Evolutionary conservation across 495 filamentous ascomycete genomes (phyloP), one percentile per base, ranked within the genome.

Genomic region (Pseudoneurospora amorphoporcata): DNA sequence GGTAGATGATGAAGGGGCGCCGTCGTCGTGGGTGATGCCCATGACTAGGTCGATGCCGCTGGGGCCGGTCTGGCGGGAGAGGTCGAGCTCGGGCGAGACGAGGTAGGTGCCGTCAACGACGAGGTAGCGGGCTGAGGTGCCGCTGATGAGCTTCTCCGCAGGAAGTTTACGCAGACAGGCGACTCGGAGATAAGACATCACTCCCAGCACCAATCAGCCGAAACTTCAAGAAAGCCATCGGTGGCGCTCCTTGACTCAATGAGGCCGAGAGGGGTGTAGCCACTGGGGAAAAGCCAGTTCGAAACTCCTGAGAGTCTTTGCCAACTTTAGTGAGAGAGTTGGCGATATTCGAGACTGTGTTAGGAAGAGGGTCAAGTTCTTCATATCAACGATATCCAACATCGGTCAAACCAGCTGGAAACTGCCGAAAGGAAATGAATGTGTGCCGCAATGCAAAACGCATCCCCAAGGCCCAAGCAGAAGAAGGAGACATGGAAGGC

Each of bases 11-110:
- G 70, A 87, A 83, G 29, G 85, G 79, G 77, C 83, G 53, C 85
- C 86, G 74, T 88, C 86, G 77, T 87, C 84, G 70, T 78, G 81
- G 70, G 82, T 85, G 35, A 79, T 80, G 42, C 85, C 86, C 78
- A 85, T 84, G 78, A 87, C 79, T 4, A 86, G 75, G 37, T 76
- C 72, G 39, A 82, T 68, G 38, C 76, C 76, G 9, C 82, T 78
- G 6, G 70, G 72, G 0, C 82, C 75, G 8, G 79, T 80, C 19
- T 76, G n/a, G 53, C 53, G 53, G 19, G 72, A 71, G 47, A 83
- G 73, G 42, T 74, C 58, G 29, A 83, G 79, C 39, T 81, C 72
- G 75, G 79, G 69, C 35, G 79, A 73, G 70, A 80, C 80, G 41
- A 83, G 72, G 78, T 82, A 83, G 1, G 80, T 84, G 41, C 85